These are phyloP conservation scores for Pythium chondricola DNA, from an alignment of 352 stramenopile species.

Conservation along the genomic window DNA sequence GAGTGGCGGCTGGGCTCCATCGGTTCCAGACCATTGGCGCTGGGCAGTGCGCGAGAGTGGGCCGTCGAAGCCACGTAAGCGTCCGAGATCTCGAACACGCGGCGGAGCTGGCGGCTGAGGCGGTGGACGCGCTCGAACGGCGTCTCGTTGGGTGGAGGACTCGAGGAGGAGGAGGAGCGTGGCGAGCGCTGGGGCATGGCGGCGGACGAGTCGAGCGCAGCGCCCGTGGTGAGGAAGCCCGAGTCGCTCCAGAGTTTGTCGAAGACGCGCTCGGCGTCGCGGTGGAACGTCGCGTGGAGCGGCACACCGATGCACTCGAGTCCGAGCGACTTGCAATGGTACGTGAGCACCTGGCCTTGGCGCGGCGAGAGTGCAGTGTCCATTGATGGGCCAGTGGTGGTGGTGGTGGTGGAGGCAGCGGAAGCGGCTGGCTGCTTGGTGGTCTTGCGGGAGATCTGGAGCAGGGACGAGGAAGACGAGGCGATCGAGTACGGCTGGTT, in stretches of 20 bases:
- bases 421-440: too few species aligned
- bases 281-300: conserved; percentile 68
- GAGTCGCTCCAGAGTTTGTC: conserved; percentile 72
- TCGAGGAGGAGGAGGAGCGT: conserved; percentile 16
- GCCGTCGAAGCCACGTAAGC: conserved; percentile 76
- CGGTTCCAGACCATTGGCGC: conserved; percentile 33
- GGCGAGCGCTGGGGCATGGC: conserved; percentile 31
- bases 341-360: conserved; percentile 68
- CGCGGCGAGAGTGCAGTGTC: conserved; percentile 43
- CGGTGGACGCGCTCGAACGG: conserved; percentile 55
- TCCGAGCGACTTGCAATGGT: conserved; percentile 74
- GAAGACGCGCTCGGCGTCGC: conserved; percentile 77
- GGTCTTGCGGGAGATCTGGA: conserved; percentile 11
- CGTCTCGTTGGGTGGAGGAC: conserved; percentile 15
- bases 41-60: conserved; percentile 39
- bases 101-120: conserved; percentile 59
- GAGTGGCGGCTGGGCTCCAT: conserved; percentile 57
- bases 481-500: conserved; percentile 59
- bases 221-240: conserved; percentile 20
- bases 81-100: conserved; percentile 83
- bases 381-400: neutral
- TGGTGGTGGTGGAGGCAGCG: conserved; percentile 7
- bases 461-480: conserved; percentile 9
- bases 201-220: conserved; percentile 14
- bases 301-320: conserved; percentile 63